A percentile compares a stretch with the other conserved stretches of the same genome.
phyloP scores from a whole-genome alignment of 768 basidiomycete genomes.

The Termitomyces titanicus region DNA sequence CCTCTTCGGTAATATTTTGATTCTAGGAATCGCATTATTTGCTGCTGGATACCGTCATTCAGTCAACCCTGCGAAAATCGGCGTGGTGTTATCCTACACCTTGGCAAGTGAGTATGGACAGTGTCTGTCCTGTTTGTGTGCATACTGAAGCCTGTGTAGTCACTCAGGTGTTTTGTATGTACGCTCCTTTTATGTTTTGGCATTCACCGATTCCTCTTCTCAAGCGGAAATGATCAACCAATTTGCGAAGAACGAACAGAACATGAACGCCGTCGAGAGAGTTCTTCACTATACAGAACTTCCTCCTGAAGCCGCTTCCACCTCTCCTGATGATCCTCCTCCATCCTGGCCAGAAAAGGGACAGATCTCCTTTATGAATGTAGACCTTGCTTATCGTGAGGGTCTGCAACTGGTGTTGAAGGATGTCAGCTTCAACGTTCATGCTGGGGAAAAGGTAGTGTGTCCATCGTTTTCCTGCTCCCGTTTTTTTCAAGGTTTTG shows the following conservation, averaged over 20 bases:
- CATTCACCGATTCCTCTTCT: background rate
- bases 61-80: slow-evolving; percentile 57
- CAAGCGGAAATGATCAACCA: slow-evolving; percentile 51
- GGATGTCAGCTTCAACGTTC: slow-evolving; percentile 51
- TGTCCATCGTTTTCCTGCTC: background rate
- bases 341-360: slow-evolving; percentile 50
- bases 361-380: slow-evolving; percentile 49
- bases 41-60: slow-evolving; percentile 56
- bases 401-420: slow-evolving; percentile 66
- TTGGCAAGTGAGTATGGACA: slow-evolving; percentile 38
- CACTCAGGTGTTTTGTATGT: slow-evolving; percentile 51
- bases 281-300: slow-evolving; percentile 68
- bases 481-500: background rate
- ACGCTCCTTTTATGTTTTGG: background rate
- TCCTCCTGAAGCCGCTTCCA: slow-evolving; percentile 46
- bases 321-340: slow-evolving; percentile 42
- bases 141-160: slow-evolving; percentile 26
- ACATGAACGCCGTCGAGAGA: slow-evolving; percentile 73
- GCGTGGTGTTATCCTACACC: slow-evolving; percentile 58
- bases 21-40: slow-evolving; percentile 69
- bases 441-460: slow-evolving; percentile 63
- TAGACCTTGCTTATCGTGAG: slow-evolving; percentile 55
- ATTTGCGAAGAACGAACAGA: slow-evolving; percentile 62
- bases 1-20: slow-evolving; percentile 60
- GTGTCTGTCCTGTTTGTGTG: background rate